Conservation (phyloP, 163 green algal species). For the Scenedesmus sp. region DNA sequence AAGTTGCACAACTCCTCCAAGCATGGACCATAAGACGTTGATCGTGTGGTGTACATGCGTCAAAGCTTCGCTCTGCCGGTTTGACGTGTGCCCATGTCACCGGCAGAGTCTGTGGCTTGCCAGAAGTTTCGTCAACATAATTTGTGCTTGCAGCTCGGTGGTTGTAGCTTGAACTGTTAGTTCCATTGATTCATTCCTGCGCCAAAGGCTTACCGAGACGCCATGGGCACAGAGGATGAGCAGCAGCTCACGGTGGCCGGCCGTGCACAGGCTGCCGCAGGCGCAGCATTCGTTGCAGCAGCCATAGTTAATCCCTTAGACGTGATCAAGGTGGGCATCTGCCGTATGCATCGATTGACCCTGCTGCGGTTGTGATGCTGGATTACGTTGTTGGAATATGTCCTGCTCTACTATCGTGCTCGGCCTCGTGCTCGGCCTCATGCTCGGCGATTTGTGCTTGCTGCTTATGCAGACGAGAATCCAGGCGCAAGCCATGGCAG, state of each 20-base stretch:
- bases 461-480: conserved; percentile 50
- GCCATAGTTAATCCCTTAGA: conserved; percentile 92
- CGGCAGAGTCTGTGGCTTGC: neutral
- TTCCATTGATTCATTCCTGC: neutral
- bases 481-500: conserved; percentile 49
- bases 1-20: neutral
- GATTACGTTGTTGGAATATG: neutral
- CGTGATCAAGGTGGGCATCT: conserved; percentile 86
- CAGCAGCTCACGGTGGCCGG: conserved; percentile 38
- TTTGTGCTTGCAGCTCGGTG: neutral
- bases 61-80: neutral
- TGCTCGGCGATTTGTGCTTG: neutral
- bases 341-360: neutral
- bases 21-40: neutral
- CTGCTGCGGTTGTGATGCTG: neutral
- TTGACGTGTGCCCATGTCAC: neutral
- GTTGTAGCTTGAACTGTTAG: neutral
- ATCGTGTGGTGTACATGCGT: neutral
- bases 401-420: neutral
- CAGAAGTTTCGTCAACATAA: neutral
- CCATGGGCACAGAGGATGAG: conserved; percentile 41
- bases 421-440: neutral
- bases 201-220: neutral
- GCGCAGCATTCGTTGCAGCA: conserved; percentile 80
- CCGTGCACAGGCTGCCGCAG: conserved; percentile 77